Conservation (phyloP, 306 rosid species). For the Sicyos baderoa region DNA sequence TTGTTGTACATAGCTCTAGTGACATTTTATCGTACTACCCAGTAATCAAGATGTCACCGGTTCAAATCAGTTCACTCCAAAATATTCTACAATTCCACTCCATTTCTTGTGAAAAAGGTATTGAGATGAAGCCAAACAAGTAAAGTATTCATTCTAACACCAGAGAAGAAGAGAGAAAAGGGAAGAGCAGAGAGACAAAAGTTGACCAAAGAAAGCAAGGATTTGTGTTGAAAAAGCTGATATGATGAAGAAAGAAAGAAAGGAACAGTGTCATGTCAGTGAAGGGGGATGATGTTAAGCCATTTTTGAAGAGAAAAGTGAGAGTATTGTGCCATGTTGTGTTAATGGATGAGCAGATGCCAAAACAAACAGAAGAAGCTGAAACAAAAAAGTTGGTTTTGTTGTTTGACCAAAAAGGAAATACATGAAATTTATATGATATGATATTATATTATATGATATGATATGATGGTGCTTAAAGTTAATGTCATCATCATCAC, state of each 20-base stretch:
- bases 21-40: too few species aligned
- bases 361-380: background rate
- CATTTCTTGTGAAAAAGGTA: background rate
- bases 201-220: background rate
- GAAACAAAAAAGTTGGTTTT: too few species aligned
- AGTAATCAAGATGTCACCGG: too few species aligned
- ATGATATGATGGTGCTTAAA: background rate
- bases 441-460: too few species aligned
- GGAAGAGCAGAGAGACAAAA: background rate
- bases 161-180: constrained; percentile 3
- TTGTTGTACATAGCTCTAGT: background rate
- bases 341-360: background rate
- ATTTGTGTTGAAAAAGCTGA: too few species aligned
- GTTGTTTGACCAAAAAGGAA: background rate
- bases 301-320: background rate
- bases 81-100: too few species aligned
- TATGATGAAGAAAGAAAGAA: too few species aligned
- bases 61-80: too few species aligned
- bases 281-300: too few species aligned
- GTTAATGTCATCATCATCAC: background rate
- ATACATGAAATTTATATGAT: too few species aligned
- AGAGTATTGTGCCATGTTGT: too few species aligned
- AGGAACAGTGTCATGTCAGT: background rate
- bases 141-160: background rate
- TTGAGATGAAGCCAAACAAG: background rate